Evolutionary conservation across 2,329 filamentous ascomycete genomes (phyloP), one percentile per base, ranked within the genome.

Genomic region (Immersiporthe knoxdaviesiana): DNA sequence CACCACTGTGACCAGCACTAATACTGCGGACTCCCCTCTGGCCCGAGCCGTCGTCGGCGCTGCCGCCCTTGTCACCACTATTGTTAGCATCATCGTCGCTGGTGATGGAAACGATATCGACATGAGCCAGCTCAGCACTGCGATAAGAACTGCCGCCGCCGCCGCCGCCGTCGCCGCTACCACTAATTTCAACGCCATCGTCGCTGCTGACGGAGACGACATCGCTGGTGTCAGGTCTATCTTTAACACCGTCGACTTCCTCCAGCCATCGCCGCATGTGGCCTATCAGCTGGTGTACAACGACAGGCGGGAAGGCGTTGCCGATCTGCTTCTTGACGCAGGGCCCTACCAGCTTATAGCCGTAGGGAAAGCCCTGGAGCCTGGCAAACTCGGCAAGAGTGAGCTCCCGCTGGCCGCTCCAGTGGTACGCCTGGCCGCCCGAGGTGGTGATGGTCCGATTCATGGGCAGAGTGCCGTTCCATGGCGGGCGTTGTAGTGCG

Each of bases 281-380:
- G n/a, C 76, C 75, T 71, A 84, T 87, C 0, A 88, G 74, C 0
- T 83, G 78, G 35, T 79, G 78, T 2, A 87, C 87, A 0, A 85
- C 84, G 37, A 80, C 80, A 0, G 92, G 88, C 0, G 93, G 91
- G 21, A 95, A 93, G 0, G 92, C 92, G 74, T 96, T 95, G 0
- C 92, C 92, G 72, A 95, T 92, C 76, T 94, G 91, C 72, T 82
- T 85, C 72, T 85, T 85, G 21, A 87, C 79, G 18, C 78, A 76
- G 0, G 77, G 81, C 0, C 79, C 79, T 0, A 79, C 71, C 74
- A 95, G 94, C 0, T 77, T 76, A 75, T 92, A 90, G 2, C 80
- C 75, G 0, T 79, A 70, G 0, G 91, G 91, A 65, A 96, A 96
- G 0, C 89, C 90, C 72, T 93, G 91, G 0, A 96, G 76, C 2